Evolutionary conservation across 768 basidiomycete species (phyloP).

Genomic region (Calocybe cyanea): DNA sequence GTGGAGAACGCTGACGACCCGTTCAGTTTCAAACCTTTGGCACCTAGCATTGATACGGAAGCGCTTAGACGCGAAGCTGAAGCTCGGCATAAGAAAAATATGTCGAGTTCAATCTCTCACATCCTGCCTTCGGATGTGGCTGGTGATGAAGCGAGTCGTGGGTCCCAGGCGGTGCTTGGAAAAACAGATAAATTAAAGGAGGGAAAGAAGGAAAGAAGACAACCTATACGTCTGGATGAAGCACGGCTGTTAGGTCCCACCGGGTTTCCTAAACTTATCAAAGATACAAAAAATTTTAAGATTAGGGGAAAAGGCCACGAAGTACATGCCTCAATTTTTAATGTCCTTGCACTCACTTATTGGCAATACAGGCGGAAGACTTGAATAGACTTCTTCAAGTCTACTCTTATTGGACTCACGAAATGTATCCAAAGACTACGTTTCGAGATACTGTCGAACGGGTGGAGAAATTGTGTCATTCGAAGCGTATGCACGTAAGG

Average conservation of each 20-base stretch:
- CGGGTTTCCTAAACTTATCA: constrained; percentile 80
- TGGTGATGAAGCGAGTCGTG: constrained; percentile 27
- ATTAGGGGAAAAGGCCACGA: constrained; percentile 91
- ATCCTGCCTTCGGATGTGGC: constrained; percentile 49
- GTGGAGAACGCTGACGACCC: constrained; percentile 33
- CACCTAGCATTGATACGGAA: constrained; percentile 49
- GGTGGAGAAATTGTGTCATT: constrained; percentile 87
- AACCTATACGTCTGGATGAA: constrained; percentile 67
- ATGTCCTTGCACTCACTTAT: background rate
- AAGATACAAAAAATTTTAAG: constrained; percentile 73
- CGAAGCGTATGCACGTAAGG: constrained; percentile 77
- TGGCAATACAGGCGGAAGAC: constrained; percentile 59
- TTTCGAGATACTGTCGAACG: constrained; percentile 84
- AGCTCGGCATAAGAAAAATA: constrained; percentile 36
- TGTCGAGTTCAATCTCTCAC: constrained; percentile 35
- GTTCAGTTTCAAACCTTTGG: constrained; percentile 42
- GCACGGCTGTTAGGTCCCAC: constrained; percentile 63
- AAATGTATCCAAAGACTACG: constrained; percentile 83
- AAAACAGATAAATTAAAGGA: constrained; percentile 21
- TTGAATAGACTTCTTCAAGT: constrained; percentile 74
- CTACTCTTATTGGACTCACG: constrained; percentile 96
- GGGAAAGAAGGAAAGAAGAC: constrained; percentile 43
- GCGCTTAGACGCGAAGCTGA: constrained; percentile 54
- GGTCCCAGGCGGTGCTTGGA: constrained; percentile 23
- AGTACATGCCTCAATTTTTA: constrained; percentile 37